These are phyloP conservation scores for Trichosanthes truncata DNA, from an alignment of 306 rosid species.

Conservation along the genomic window DNA sequence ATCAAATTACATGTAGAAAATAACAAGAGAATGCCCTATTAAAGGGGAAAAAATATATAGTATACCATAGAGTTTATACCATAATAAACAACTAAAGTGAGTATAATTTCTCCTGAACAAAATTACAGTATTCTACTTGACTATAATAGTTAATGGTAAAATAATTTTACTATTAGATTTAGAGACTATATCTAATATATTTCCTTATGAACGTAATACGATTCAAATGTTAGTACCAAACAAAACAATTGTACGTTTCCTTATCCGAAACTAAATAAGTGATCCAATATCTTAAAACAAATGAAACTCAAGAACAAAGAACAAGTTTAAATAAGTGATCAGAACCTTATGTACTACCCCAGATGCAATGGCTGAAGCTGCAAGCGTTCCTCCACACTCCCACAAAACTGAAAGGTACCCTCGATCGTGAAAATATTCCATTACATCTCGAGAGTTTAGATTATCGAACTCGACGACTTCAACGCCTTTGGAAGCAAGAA, in stretches of 20 bases:
- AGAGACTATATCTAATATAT: background rate
- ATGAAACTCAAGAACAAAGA: background rate
- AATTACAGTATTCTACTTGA: background rate
- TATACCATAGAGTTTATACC: background rate
- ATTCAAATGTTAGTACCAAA: background rate
- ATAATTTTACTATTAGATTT: background rate
- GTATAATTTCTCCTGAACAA: background rate
- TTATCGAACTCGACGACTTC: conserved; percentile 93
- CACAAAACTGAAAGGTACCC: conserved; percentile 86
- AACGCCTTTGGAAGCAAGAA: conserved; percentile 91
- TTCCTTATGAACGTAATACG: background rate
- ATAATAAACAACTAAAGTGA: background rate
- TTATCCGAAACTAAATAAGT: background rate
- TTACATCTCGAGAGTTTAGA: conserved; percentile 66
- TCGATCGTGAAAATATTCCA: conserved; percentile 88
- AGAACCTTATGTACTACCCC: conserved; percentile 84
- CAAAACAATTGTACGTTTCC: background rate
- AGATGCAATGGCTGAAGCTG: conserved; percentile 87
- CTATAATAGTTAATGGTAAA: background rate
- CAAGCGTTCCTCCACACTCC: conserved; percentile 94
- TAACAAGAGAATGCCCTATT: background rate
- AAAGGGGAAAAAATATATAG: background rate
- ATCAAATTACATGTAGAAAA: background rate
- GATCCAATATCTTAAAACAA: background rate
- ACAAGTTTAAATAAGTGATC: background rate